Conservation (phyloP, 2,329 filamentous ascomycete species). For the Microthyrium microscopicum region DNA sequence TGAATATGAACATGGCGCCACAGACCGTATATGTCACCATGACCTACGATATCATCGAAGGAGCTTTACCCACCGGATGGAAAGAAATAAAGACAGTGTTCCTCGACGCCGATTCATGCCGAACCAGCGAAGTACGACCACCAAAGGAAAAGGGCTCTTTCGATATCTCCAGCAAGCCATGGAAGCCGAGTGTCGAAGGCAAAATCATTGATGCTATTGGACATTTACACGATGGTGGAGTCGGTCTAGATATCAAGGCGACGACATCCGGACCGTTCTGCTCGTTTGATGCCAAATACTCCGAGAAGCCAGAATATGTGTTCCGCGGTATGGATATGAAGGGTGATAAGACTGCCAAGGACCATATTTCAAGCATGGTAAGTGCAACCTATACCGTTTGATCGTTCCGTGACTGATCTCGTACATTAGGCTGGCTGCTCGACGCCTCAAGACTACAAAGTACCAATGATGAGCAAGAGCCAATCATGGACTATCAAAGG, state of each 20-base stretch:
- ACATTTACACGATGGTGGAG: constrained; percentile 2
- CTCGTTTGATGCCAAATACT: background rate
- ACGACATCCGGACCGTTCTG: too few relatives aligned
- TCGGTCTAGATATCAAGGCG: too few relatives aligned
- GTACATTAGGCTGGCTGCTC: too few relatives aligned
- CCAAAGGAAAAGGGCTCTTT: background rate
- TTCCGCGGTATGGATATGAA: background rate
- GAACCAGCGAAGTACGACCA: background rate
- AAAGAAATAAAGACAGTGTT: background rate
- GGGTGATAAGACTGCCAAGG: background rate
- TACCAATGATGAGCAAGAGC: background rate
- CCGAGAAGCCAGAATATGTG: background rate
- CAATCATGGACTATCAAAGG: background rate
- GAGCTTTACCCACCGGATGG: background rate
- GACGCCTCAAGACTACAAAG: too few relatives aligned
- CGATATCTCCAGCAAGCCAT: background rate
- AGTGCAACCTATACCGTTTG: too few relatives aligned
- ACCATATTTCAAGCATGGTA: background rate
- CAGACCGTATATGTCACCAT: background rate
- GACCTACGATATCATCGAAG: constrained; percentile 2
- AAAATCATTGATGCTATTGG: background rate
- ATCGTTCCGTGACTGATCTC: too few relatives aligned
- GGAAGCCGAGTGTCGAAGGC: background rate
- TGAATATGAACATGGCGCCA: constrained; percentile 4
- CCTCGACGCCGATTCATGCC: constrained; percentile 1